Base-by-base conservation (phyloP, 108 stramenopile species). In the Nitzschia palea region DNA sequence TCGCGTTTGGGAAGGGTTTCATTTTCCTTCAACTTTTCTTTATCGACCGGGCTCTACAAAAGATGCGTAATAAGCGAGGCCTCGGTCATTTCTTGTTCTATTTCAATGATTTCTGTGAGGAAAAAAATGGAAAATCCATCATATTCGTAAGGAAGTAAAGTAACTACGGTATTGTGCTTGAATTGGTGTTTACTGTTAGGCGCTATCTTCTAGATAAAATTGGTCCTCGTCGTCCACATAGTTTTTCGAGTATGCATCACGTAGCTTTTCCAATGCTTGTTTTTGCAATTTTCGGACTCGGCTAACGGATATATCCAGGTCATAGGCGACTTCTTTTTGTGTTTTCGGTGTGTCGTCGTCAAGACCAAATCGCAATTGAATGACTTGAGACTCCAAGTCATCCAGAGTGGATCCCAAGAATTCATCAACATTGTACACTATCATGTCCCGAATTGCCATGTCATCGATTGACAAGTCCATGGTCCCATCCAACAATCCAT, bases 351-450 rank as follows among this genome's bases (percentile, higher is more conserved):
- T 43, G 33, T 56, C 61, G 20, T 74, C 79, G 12, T 78, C 79
- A 56, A 86, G 48, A 3, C 85, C 85, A 70, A 77, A 86, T 57
- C 76, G 48, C 71, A 83, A 67, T 57, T 78, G 85, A 67, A 86
- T 81, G 32, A 83, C 70, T 57, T 76, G 58, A 25, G 68, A 47
- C 36, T 86, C 85, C 15, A 58, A 44, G 20, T 61, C 65, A 9
- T 59, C 67, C 55, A 86, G 67, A 2, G 76, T 80, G 20, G 67
- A 70, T 1, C 54, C 45, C n/a, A 86, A 54, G 52, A 86, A 86
- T 32, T 79, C 70, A 34, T 79, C 68, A 32, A 86, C 68, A 64
- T 78, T 78, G 32, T 79, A 66, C 14, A 61, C 55, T 34, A 76
- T 79, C 70, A 83, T 71, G 48, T 79, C 76, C 14, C 55, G 64